These are phyloP conservation scores for Phialophora tarda DNA, from an alignment of 2,329 filamentous ascomycete species.

Conservation along the genomic window DNA sequence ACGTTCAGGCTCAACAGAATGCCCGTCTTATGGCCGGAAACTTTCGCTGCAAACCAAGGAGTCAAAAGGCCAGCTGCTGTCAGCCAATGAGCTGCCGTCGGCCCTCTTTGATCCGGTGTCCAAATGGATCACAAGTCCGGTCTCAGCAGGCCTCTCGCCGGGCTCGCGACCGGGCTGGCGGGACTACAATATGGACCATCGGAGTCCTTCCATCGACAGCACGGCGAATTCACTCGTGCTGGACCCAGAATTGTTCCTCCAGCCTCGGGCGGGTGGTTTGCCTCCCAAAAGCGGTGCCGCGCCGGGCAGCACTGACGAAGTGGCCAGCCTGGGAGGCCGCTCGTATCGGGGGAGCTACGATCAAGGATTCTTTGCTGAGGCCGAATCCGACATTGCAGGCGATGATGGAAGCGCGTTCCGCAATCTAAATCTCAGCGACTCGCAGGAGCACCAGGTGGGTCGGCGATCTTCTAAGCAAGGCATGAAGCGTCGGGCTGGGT, in stretches of 20 bases:
- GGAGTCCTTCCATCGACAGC: conserved; percentile 53
- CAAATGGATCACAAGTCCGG: conserved; percentile 49
- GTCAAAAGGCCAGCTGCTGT: conserved; percentile 26
- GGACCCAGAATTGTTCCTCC: conserved; percentile 49
- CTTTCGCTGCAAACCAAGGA: conserved; percentile 39
- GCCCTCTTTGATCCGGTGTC: conserved; percentile 33
- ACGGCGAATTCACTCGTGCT: conserved; percentile 47
- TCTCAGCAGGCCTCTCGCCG: conserved; percentile 51
- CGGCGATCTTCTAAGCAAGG: conserved; percentile 55
- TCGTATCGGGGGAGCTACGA: conserved; percentile 69
- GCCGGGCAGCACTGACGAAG: conserved; percentile 54
- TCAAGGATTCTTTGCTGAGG: conserved; percentile 60
- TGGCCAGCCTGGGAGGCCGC: conserved; percentile 55
- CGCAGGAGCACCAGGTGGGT: conserved; percentile 45
- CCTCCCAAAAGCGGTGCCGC: conserved; percentile 58
- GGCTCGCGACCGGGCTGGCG: conserved; percentile 48
- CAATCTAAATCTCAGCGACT: conserved; percentile 49
- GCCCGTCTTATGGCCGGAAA: conserved; percentile 46
- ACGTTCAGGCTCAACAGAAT: conserved; percentile 43
- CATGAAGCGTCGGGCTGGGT: conserved; percentile 69
- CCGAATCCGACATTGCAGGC: conserved; percentile 50
- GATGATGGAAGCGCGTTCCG: conserved; percentile 48
- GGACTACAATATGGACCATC: conserved; percentile 48
- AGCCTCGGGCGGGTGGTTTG: conserved; percentile 45
- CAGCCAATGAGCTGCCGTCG: conserved; percentile 33